These are phyloP conservation scores for Suillus americanus DNA, from an alignment of 768 basidiomycete genomes.

Conservation along the genomic window DNA sequence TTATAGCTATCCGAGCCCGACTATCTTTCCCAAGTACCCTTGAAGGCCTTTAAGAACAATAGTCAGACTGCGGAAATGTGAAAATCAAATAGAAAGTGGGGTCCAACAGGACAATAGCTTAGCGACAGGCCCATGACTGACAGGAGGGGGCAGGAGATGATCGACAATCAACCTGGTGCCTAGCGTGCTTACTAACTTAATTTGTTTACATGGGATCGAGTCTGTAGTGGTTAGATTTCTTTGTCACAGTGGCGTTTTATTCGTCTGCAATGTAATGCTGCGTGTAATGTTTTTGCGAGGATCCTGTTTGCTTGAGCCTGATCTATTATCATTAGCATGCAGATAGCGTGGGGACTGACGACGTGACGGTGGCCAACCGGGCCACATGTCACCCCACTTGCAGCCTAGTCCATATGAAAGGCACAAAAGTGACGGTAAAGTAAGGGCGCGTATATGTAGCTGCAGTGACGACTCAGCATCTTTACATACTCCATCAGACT, in stretches of 20 bases:
- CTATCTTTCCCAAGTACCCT: too few species aligned
- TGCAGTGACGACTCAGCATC: neutral
- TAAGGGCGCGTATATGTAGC: neutral
- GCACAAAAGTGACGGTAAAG: neutral
- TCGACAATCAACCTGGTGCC: conserved; percentile 1
- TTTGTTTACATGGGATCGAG: neutral
- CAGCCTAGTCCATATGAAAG: neutral
- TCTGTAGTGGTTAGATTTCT: neutral
- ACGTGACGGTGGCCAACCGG: neutral
- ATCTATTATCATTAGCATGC: neutral
- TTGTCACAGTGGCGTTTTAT: neutral
- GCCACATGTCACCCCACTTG: neutral
- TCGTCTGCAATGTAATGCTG: neutral
- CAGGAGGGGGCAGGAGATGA: neutral
- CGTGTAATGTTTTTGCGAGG: neutral
- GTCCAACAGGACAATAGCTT: conserved; percentile 3
- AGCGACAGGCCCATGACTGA: conserved; percentile 1
- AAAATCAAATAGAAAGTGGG: conserved; percentile 3
- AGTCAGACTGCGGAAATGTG: neutral
- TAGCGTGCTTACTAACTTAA: neutral
- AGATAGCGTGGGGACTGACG: neutral
- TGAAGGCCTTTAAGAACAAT: conserved; percentile 8
- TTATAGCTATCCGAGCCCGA: neutral
- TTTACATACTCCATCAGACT: neutral
- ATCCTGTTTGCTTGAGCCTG: neutral